These are phyloP conservation scores for Amanita pseudoporphyria DNA, from an alignment of 768 basidiomycete species.

Conservation along the genomic window DNA sequence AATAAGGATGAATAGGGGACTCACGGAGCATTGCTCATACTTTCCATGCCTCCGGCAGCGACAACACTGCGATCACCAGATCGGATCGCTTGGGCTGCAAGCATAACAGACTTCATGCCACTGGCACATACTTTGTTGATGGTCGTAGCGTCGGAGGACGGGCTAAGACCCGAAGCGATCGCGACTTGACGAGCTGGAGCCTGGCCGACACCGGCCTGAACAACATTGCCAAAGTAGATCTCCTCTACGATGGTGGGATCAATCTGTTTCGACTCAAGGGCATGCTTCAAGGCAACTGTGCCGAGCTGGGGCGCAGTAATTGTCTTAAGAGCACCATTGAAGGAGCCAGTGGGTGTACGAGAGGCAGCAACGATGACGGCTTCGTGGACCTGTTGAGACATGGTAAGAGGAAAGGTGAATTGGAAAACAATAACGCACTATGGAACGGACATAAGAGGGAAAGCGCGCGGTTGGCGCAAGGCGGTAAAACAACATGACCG, in stretches of 20 bases:
- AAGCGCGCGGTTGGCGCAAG: slow-evolving; percentile 29
- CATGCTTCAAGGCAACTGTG: slow-evolving; percentile 80
- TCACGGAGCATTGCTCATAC: slow-evolving; percentile 98
- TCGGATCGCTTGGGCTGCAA: slow-evolving; percentile 86
- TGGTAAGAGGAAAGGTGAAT: slow-evolving; percentile 1
- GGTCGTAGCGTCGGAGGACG: slow-evolving; percentile 91
- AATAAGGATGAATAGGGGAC: slow-evolving; percentile 24
- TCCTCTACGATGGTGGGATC: slow-evolving; percentile 84
- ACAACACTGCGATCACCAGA: slow-evolving; percentile 80
- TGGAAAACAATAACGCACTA: slow-evolving; percentile 29
- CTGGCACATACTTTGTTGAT: slow-evolving; percentile 99
- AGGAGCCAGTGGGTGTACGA: slow-evolving; percentile 88
- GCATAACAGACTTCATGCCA: slow-evolving; percentile 91
- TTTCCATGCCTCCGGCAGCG: slow-evolving; percentile 97
- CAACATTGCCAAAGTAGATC: slow-evolving; percentile 94
- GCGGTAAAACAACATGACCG: slow-evolving; percentile 36
- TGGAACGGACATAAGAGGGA: slow-evolving; percentile 35
- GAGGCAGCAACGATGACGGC: slow-evolving; percentile 90
- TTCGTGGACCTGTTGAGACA: slow-evolving; percentile 46
- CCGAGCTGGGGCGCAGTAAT: slow-evolving; percentile 92
- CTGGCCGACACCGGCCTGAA: slow-evolving; percentile 96
- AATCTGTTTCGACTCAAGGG: slow-evolving; percentile 71
- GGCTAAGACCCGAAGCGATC: slow-evolving; percentile 76
- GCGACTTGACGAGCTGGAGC: slow-evolving; percentile 97
- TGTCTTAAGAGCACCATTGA: slow-evolving; percentile 83